Percentiles rank a stretch among this genome's conserved stretches.
Conservation (phyloP, 2,329 filamentous ascomycete genomes). For the Periconia sp. region DNA sequence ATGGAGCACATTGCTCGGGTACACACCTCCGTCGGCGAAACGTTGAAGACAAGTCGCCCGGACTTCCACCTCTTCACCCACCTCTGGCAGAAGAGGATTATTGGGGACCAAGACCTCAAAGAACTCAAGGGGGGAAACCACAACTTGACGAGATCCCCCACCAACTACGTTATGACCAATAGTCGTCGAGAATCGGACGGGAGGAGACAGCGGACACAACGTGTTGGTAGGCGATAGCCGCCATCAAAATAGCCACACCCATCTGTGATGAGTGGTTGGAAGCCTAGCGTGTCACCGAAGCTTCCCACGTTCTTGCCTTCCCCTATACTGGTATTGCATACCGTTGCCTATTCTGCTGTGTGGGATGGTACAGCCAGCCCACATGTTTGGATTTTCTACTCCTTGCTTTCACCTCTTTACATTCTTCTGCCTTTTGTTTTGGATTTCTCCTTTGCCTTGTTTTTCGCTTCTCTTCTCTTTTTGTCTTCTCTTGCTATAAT, state of each 20-base stretch:
- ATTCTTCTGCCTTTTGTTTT: background rate
- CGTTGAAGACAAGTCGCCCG: conserved; percentile 20
- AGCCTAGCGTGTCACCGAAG: background rate
- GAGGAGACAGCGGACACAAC: conserved; percentile 8
- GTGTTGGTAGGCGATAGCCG: conserved; percentile 2
- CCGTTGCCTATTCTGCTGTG: background rate
- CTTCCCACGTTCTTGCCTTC: background rate
- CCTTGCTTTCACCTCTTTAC: background rate
- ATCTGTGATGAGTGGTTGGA: background rate
- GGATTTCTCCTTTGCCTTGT: background rate
- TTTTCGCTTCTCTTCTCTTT: background rate
- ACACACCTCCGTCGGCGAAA: conserved; percentile 20
- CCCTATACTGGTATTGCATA: background rate
- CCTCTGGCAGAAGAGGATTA: conserved; percentile 29
- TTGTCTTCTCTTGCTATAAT: background rate
- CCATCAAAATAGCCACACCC: background rate
- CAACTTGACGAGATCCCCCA: conserved; percentile 16
- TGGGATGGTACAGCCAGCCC: background rate
- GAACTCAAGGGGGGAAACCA: conserved; percentile 27
- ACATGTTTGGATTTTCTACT: background rate
- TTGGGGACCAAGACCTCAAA: conserved; percentile 29
- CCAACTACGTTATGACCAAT: conserved; percentile 16
- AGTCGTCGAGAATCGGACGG: conserved; percentile 9
- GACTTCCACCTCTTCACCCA: conserved; percentile 28
- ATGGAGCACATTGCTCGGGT: conserved; percentile 26